Evolutionary conservation across 176 grass and related monocot species (phyloP).

Genomic region (Cymbopogon citratus): DNA sequence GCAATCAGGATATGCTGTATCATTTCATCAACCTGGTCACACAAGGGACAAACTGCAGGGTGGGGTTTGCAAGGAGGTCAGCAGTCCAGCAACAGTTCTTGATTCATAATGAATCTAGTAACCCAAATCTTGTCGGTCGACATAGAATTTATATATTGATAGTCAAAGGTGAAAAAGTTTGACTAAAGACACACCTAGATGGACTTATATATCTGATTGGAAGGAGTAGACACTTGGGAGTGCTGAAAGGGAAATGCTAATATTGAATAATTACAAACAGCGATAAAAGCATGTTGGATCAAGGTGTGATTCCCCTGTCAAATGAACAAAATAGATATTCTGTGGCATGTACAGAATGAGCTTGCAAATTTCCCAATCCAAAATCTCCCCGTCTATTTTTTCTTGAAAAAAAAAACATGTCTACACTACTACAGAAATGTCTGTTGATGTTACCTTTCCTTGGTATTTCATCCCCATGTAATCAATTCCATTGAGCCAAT

Average conservation of each 20-base stretch:
- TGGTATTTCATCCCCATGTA: conserved; percentile 68
- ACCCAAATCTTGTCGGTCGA: neutral
- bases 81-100: neutral
- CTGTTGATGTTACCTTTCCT: conserved; percentile 41
- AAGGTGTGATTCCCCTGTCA: neutral
- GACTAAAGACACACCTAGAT: neutral
- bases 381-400: too few species aligned
- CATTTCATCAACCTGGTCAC: neutral
- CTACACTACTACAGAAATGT: neutral
- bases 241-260: neutral
- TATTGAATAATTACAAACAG: neutral
- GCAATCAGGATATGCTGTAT: neutral
- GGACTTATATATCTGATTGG: neutral
- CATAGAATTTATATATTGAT: neutral
- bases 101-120: neutral
- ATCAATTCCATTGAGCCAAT: conserved; percentile 95
- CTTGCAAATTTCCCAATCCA: neutral
- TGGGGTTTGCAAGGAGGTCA: neutral
- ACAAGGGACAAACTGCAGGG: neutral
- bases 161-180: neutral
- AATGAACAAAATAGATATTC: neutral
- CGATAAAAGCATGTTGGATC: neutral
- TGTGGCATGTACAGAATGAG: neutral
- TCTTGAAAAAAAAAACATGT: neutral
- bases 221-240: neutral